A percentile compares a stretch with the other conserved stretches of the same genome.
These are phyloP conservation scores for Aspergillus calidoustus DNA, from an alignment of 2,329 filamentous ascomycete genomes.

Conservation along the genomic window DNA sequence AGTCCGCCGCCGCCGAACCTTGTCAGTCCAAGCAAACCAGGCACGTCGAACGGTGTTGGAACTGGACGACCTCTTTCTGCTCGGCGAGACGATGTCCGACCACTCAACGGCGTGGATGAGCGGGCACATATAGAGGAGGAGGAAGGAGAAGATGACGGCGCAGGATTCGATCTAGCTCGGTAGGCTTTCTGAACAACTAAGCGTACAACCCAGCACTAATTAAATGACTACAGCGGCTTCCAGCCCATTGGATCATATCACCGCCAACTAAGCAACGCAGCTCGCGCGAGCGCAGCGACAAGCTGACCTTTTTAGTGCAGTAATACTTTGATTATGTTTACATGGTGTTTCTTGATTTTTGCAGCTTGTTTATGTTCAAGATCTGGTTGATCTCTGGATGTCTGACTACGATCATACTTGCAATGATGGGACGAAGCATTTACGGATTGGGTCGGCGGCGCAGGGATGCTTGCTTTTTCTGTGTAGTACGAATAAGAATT, in stretches of 20 bases:
- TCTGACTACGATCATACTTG: slow-evolving; percentile 13
- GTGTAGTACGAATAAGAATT: background rate
- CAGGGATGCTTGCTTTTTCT: background rate
- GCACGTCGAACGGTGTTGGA: slow-evolving; percentile 37
- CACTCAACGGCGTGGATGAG: slow-evolving; percentile 21
- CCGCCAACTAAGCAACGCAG: slow-evolving; percentile 47
- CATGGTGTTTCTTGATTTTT: slow-evolving; percentile 1
- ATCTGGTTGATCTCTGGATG: slow-evolving; percentile 13
- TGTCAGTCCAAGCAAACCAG: slow-evolving; percentile 50
- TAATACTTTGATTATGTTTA: background rate
- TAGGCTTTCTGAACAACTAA: slow-evolving; percentile 29
- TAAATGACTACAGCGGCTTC: slow-evolving; percentile 44
- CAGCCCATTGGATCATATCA: slow-evolving; percentile 55
- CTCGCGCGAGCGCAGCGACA: slow-evolving; percentile 40
- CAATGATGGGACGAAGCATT: slow-evolving; percentile 21
- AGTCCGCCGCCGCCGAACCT: slow-evolving; percentile 54
- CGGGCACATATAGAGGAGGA: slow-evolving; percentile 31
- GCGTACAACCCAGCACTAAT: background rate
- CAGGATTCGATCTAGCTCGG: slow-evolving; percentile 54
- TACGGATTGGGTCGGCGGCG: slow-evolving; percentile 2
- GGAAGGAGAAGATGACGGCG: slow-evolving; percentile 47
- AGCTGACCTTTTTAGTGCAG: background rate
- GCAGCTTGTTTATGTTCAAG: background rate
- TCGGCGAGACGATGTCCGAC: slow-evolving; percentile 34
- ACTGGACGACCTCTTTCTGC: slow-evolving; percentile 37